These are phyloP conservation scores for Hygrophorus russula DNA, from an alignment of 768 basidiomycete genomes.

Conservation along the genomic window DNA sequence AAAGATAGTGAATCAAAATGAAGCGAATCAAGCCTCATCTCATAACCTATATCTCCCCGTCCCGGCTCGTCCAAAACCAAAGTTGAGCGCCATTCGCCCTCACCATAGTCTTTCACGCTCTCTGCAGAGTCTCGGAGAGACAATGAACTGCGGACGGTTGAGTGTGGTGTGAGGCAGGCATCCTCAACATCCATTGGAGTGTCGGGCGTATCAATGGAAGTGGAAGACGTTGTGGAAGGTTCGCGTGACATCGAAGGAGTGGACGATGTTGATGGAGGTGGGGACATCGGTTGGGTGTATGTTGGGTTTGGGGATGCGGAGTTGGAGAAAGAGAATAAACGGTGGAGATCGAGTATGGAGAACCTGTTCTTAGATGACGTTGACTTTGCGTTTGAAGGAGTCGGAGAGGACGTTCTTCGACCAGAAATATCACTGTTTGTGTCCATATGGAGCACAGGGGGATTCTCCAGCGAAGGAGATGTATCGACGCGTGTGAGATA, in stretches of 20 bases:
- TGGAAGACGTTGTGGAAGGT: constrained; percentile 15
- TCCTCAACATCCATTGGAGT: constrained; percentile 10
- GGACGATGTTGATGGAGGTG: constrained; percentile 8
- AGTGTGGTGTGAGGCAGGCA: neutral
- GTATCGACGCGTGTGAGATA: no score
- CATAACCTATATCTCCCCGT: constrained; percentile 32
- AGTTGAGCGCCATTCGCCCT: constrained; percentile 9
- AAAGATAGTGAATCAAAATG: constrained; percentile 66
- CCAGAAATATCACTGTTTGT: neutral
- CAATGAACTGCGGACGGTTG: neutral
- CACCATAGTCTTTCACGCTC: constrained; percentile 2
- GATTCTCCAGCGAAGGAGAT: no score
- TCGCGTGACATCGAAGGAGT: constrained; percentile 14
- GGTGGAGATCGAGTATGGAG: constrained; percentile 25
- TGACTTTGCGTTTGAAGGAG: constrained; percentile 1
- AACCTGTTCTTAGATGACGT: constrained; percentile 12
- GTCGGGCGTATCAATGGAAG: constrained; percentile 11
- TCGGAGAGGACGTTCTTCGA: constrained; percentile 4
- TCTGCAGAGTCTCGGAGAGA: neutral
- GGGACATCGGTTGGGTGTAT: constrained; percentile 8
- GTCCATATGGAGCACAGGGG: no score
- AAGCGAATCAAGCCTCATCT: constrained; percentile 62
- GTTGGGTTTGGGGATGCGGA: constrained; percentile 15
- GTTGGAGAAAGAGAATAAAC: constrained; percentile 7
- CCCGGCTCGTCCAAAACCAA: no score